Evolutionary conservation across 2,329 filamentous ascomycete genomes (phyloP).

Genomic region (Aspergillus niger): DNA sequence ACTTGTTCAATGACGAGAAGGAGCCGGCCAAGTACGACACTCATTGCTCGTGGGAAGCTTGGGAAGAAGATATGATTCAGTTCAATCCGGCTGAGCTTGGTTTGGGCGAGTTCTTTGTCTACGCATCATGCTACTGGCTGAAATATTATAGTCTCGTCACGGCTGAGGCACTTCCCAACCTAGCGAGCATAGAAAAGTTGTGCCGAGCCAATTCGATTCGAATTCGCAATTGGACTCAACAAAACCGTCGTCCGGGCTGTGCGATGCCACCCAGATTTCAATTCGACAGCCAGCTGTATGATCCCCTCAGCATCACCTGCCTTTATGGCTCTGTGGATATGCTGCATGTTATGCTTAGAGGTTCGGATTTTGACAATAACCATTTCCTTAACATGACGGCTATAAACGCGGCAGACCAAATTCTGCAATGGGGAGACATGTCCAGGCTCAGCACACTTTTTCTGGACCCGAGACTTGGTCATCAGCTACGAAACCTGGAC

Average conservation of each 20-base stretch:
- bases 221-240: slow-evolving; percentile 36
- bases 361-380: slow-evolving; percentile 22
- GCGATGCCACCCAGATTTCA: slow-evolving; percentile 32
- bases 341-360: slow-evolving; percentile 30
- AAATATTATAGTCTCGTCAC: slow-evolving; percentile 32
- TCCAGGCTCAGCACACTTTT: slow-evolving; percentile 25
- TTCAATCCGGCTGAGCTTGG: slow-evolving; percentile 27
- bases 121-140: slow-evolving; percentile 41
- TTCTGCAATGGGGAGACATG: slow-evolving; percentile 32
- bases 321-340: slow-evolving; percentile 38
- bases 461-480: slow-evolving; percentile 17
- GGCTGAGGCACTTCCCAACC: slow-evolving; percentile 17
- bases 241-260: slow-evolving; percentile 36
- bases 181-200: slow-evolving; percentile 11
- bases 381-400: slow-evolving; percentile 17
- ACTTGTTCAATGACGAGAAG: slow-evolving; percentile 29
- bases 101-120: slow-evolving; percentile 36
- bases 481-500: slow-evolving; percentile 21
- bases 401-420: slow-evolving; percentile 28
- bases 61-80: slow-evolving; percentile 35
- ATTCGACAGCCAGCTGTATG: slow-evolving; percentile 35
- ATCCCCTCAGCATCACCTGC: slow-evolving; percentile 39
- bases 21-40: slow-evolving; percentile 21
- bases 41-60: slow-evolving; percentile 32
- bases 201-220: slow-evolving; percentile 29